phyloP scores from a whole-genome alignment of 2,329 filamentous ascomycete genomes.

The Harringtonia lauricola region DNA sequence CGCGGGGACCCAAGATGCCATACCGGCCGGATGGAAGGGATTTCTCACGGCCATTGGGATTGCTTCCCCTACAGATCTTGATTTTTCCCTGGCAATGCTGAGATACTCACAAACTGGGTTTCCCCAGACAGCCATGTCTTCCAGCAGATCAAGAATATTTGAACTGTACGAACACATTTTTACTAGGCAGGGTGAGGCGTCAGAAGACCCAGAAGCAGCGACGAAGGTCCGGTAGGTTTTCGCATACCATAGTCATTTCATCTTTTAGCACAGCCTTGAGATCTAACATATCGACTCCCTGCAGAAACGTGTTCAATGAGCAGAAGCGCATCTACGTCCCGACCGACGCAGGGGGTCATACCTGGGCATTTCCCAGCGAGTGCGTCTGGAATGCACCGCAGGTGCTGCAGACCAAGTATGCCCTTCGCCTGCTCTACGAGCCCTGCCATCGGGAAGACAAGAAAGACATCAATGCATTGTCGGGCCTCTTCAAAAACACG shows the following conservation, averaged over 20 bases:
- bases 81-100: conserved; percentile 12
- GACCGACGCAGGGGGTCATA: neutral
- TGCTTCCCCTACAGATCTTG: conserved; percentile 1
- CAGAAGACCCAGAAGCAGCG: neutral
- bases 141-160: conserved; percentile 5
- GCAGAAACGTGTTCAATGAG: neutral
- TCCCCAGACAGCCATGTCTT: neutral
- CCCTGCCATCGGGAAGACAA: neutral
- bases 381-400: conserved; percentile 8
- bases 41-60: neutral
- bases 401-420: conserved; percentile 2
- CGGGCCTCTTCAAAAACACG: conserved; percentile 4
- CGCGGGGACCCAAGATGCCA: neutral
- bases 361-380: neutral
- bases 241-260: neutral
- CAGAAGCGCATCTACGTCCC: conserved; percentile 1
- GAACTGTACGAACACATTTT: conserved; percentile 11
- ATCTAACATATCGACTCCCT: neutral
- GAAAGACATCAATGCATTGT: neutral
- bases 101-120: conserved; percentile 2
- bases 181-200: neutral
- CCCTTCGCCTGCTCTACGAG: conserved; percentile 1
- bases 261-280: neutral
- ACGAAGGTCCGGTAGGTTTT: conserved; percentile 1
- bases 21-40: conserved; percentile 5